Percentiles rank a stretch among this genome's conserved stretches.
These are phyloP conservation scores for Hypoxylon sp. DNA, from an alignment of 2,329 filamentous ascomycete species.

Conservation along the genomic window DNA sequence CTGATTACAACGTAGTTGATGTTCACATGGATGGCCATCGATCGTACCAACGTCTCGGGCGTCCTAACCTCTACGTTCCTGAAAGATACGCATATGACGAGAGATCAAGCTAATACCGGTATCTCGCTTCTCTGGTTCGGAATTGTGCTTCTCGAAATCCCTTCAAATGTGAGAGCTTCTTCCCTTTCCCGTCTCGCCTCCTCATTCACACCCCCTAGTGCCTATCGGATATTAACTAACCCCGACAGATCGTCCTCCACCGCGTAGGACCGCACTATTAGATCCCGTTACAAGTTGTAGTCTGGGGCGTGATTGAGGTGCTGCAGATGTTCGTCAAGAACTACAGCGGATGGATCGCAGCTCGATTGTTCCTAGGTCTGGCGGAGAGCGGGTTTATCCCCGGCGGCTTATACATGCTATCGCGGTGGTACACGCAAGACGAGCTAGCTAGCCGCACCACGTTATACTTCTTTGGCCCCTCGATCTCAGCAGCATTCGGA, in stretches of 20 bases:
- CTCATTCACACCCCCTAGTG: neutral
- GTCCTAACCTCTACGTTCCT: constrained; percentile 47
- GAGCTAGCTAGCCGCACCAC: constrained; percentile 46
- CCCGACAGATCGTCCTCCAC: constrained; percentile 39
- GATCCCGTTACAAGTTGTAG: constrained; percentile 43
- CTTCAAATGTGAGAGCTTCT: constrained; percentile 36
- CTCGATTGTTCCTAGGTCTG: constrained; percentile 42
- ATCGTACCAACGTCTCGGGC: constrained; percentile 47
- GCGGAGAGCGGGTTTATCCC: constrained; percentile 46
- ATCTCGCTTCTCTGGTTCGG: constrained; percentile 46
- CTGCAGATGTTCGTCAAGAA: constrained; percentile 40
- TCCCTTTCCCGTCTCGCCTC: neutral
- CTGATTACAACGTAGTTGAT: constrained; percentile 38
- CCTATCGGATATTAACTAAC: constrained; percentile 4
- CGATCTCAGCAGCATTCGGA: constrained; percentile 43
- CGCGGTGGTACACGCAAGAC: constrained; percentile 42
- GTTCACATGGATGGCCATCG: constrained; percentile 49
- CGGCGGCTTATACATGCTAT: constrained; percentile 43
- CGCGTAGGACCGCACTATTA: constrained; percentile 45
- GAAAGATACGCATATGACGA: constrained; percentile 39
- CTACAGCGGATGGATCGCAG: constrained; percentile 41
- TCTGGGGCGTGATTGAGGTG: constrained; percentile 43
- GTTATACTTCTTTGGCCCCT: constrained; percentile 42
- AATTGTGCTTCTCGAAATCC: constrained; percentile 46
- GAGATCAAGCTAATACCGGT: constrained; percentile 46